These are phyloP conservation scores for Talaromyces sp. DNA, from an alignment of 2,329 filamentous ascomycete genomes.

Conservation along the genomic window DNA sequence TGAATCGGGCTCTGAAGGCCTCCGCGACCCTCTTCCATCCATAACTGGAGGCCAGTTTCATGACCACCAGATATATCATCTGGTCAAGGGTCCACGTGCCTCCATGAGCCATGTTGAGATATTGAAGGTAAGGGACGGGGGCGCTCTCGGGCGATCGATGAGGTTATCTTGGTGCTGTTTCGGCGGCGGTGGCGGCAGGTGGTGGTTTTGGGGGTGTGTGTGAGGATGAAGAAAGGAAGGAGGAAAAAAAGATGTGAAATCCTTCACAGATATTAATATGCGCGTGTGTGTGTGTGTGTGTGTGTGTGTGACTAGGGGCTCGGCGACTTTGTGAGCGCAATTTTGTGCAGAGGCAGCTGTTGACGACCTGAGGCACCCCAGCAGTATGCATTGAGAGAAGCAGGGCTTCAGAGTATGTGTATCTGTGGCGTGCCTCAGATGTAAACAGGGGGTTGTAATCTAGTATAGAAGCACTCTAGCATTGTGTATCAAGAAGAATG, in stretches of 20 bases:
- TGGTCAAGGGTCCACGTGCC: not conserved
- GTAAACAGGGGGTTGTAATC: too few relatives aligned
- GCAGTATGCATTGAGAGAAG: not conserved
- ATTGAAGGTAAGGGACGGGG: not conserved
- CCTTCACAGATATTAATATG: not conserved
- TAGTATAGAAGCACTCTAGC: not conserved
- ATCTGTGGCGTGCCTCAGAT: not conserved
- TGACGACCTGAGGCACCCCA: not conserved
- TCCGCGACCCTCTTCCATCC: constrained; percentile 6
- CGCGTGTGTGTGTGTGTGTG: not conserved
- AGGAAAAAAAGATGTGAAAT: not conserved
- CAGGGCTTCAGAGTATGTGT: not conserved
- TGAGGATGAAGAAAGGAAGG: not conserved
- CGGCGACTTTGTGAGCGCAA: not conserved
- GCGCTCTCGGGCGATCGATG: too few relatives aligned
- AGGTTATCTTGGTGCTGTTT: not conserved
- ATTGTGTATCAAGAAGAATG: too few relatives aligned
- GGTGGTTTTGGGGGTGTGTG: not conserved
- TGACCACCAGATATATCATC: constrained; percentile 3
- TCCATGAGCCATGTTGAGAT: constrained; percentile 11
- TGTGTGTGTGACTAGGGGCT: not conserved
- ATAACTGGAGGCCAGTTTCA: constrained; percentile 3
- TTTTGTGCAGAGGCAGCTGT: not conserved
- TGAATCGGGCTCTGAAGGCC: not conserved
- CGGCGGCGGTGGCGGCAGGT: not conserved